Evolutionary conservation across 2,329 filamentous ascomycete genomes (phyloP).

Genomic region (Calonectria multiphialidica): DNA sequence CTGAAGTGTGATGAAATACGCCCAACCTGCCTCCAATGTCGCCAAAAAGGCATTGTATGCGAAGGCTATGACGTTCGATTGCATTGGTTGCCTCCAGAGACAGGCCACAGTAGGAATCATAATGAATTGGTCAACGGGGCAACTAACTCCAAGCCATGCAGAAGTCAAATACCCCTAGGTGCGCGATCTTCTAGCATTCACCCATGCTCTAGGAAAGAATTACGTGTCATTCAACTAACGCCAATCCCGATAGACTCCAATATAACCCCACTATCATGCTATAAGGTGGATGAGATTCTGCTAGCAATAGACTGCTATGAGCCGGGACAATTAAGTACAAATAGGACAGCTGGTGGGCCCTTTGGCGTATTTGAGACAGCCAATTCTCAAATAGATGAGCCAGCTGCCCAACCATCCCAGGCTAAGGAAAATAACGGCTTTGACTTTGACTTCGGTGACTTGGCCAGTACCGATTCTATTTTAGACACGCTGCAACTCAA

Average conservation of each 20-base stretch:
- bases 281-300: conserved; percentile 10
- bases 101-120: neutral
- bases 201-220: neutral
- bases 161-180: conserved; percentile 15
- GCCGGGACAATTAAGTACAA: neutral
- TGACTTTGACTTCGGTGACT: neutral
- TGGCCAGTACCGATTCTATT: neutral
- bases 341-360: neutral
- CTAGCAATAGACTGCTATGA: conserved; percentile 1
- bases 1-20: conserved; percentile 53
- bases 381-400: neutral
- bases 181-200: neutral
- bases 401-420: neutral
- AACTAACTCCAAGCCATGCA: conserved; percentile 1
- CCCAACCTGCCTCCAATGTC: conserved; percentile 49
- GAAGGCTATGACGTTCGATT: conserved; percentile 47
- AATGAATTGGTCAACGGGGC: neutral
- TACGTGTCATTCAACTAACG: neutral
- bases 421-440: neutral
- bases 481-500: neutral
- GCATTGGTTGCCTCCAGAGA: conserved; percentile 37
- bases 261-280: neutral
- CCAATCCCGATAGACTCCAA: conserved; percentile 2
- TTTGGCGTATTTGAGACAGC: conserved; percentile 15
- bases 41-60: conserved; percentile 44